These are phyloP conservation scores for Kodamaea leandrae DNA, from an alignment of 805 yeast genomes.

Conservation along the genomic window DNA sequence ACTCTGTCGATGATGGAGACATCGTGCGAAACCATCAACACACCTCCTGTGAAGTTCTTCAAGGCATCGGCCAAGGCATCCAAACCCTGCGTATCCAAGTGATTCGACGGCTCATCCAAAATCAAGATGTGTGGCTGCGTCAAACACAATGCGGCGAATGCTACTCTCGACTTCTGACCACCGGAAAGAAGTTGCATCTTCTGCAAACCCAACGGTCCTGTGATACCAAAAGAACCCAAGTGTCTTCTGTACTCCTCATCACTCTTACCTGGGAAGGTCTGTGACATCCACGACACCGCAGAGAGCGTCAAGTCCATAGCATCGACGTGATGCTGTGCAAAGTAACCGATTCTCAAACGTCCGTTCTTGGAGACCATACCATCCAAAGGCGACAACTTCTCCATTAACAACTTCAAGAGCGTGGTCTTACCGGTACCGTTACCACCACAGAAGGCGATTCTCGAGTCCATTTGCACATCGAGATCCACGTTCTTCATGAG, in stretches of 20 bases:
- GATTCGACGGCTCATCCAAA: constrained; percentile 97
- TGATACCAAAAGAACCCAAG: constrained; percentile 94
- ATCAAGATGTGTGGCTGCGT: constrained; percentile 87
- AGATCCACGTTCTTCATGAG: constrained; percentile 76
- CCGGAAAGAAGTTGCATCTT: constrained; percentile 89
- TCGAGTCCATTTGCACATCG: constrained; percentile 88
- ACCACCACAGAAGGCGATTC: constrained; percentile 97
- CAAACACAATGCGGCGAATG: constrained; percentile 92
- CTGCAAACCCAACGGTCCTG: constrained; percentile 90
- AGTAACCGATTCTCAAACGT: constrained; percentile 88
- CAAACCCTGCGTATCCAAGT: constrained; percentile 95
- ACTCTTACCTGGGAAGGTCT: constrained; percentile 84
- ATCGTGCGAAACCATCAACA: constrained; percentile 97
- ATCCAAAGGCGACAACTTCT: constrained; percentile 64
- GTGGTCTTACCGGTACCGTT: constrained; percentile 99
- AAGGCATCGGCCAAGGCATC: constrained; percentile 94
- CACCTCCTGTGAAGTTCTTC: constrained; percentile 88
- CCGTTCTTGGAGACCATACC: constrained; percentile 82
- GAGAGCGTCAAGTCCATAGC: constrained; percentile 84
- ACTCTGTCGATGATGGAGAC: constrained; percentile 85
- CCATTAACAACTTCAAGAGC: constrained; percentile 80
- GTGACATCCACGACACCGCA: constrained; percentile 94
- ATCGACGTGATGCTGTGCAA: constrained; percentile 98
- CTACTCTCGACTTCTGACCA: constrained; percentile 98
- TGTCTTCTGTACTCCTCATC: constrained; percentile 97